phyloP scores from a whole-genome alignment of 805 yeast species.

The Metschnikowia colocasiae region DNA sequence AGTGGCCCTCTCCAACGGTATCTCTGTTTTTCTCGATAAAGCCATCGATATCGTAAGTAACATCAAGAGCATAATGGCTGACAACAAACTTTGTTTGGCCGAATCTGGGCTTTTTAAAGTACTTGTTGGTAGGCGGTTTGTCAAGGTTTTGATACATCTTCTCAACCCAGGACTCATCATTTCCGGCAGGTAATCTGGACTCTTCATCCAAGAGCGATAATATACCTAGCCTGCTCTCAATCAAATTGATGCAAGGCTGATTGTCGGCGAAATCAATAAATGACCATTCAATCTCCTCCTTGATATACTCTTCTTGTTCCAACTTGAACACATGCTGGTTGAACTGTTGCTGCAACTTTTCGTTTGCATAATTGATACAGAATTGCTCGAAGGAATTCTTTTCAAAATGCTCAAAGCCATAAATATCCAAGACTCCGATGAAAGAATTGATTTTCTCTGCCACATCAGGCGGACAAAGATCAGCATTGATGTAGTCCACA shows the following conservation, averaged over 20 bases:
- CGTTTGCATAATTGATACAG: constrained; percentile 95
- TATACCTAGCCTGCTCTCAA: constrained; percentile 86
- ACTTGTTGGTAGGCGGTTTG: constrained; percentile 69
- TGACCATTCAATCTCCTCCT: constrained; percentile 93
- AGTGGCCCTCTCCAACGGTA: constrained; percentile 93
- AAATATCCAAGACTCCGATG: constrained; percentile 95
- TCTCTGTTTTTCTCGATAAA: constrained; percentile 96
- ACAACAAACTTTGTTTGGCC: constrained; percentile 90
- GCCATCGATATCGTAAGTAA: constrained; percentile 86
- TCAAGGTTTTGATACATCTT: constrained; percentile 84
- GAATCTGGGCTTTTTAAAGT: constrained; percentile 89
- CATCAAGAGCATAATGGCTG: constrained; percentile 92
- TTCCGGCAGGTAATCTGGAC: constrained; percentile 89
- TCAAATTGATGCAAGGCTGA: constrained; percentile 92
- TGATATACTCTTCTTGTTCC: constrained; percentile 92
- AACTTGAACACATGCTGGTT: constrained; percentile 95
- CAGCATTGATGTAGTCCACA: constrained; percentile 76
- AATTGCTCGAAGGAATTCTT: constrained; percentile 94
- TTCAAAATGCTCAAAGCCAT: constrained; percentile 95
- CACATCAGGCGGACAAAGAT: constrained; percentile 73
- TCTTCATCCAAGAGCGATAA: constrained; percentile 90
- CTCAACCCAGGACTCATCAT: constrained; percentile 87
- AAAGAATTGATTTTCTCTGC: constrained; percentile 59
- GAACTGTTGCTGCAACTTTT: constrained; percentile 94
- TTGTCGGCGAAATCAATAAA: constrained; percentile 94